These are phyloP conservation scores for Naganishia vaughanmartiniae DNA, from an alignment of 768 basidiomycete genomes.

Conservation along the genomic window DNA sequence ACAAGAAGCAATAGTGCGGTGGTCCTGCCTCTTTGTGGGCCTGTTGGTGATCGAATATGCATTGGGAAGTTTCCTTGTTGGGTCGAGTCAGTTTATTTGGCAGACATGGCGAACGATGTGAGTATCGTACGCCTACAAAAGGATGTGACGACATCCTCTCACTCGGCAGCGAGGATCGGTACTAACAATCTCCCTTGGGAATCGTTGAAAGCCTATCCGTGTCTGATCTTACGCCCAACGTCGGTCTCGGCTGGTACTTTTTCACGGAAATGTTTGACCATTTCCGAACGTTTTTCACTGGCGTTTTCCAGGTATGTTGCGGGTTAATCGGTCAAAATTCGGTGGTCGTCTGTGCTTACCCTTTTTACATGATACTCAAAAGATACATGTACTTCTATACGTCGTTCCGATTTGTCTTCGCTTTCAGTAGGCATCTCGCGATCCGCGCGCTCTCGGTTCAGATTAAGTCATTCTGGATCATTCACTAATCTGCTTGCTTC, in stretches of 20 bases:
- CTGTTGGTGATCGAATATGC: background rate
- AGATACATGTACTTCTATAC: conserved; percentile 82
- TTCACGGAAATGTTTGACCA: conserved; percentile 99
- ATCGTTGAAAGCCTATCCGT: conserved; percentile 63
- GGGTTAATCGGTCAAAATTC: background rate
- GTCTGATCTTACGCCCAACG: conserved; percentile 87
- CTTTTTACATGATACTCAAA: background rate
- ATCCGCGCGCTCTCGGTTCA: background rate
- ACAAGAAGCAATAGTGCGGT: background rate
- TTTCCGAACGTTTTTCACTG: conserved; percentile 90
- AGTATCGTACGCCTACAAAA: conserved; percentile 40
- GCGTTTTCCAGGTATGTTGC: conserved; percentile 77
- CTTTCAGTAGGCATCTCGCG: conserved; percentile 63
- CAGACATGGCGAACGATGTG: conserved; percentile 84
- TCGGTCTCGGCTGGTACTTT: conserved; percentile 98
- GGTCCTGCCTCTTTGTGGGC: background rate
- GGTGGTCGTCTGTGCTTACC: background rate
- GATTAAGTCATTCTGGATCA: background rate
- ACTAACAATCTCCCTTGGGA: background rate
- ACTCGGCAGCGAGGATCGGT: too few relatives aligned
- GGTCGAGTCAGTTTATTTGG: conserved; percentile 1
- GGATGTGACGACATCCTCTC: too few relatives aligned
- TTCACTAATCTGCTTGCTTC: background rate
- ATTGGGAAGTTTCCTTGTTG: background rate
- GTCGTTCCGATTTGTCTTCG: conserved; percentile 80